These are phyloP conservation scores for Flaveria bidentis DNA, from an alignment of 129 eudicot species.

Conservation along the genomic window DNA sequence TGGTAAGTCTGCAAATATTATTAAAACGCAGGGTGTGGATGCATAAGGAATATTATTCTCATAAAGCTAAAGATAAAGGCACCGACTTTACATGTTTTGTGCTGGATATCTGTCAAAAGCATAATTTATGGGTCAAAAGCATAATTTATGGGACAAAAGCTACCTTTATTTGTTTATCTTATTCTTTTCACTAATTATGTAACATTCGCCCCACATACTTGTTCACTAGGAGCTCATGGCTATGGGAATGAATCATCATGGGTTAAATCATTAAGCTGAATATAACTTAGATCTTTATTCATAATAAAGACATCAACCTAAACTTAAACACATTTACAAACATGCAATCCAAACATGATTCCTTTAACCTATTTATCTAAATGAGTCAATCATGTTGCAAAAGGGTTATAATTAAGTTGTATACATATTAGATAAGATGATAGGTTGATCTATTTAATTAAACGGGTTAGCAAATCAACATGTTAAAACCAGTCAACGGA, in stretches of 20 bases:
- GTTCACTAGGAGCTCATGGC: not conserved
- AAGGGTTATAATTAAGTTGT: not conserved
- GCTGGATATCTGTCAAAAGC: conserved; percentile 34
- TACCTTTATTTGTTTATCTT: conserved; percentile 14
- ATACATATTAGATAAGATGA: not conserved
- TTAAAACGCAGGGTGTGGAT: conserved; percentile 3
- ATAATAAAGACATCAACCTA: not conserved
- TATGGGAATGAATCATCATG: not conserved
- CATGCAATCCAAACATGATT: not conserved
- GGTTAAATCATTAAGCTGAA: not conserved
- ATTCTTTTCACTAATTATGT: not conserved
- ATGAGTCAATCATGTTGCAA: not conserved
- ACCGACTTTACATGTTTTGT: conserved; percentile 34
- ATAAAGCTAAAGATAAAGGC: conserved; percentile 37
- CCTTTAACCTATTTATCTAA: not conserved
- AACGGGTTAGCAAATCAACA: not conserved
- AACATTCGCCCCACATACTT: not conserved
- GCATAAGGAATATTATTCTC: conserved; percentile 26
- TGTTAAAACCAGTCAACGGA: not conserved
- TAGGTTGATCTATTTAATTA: not conserved
- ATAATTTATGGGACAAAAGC: conserved; percentile 36
- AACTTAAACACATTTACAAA: not conserved
- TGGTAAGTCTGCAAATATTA: not conserved
- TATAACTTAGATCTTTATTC: not conserved
- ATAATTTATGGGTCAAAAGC: conserved; percentile 37